phyloP scores from a whole-genome alignment of 768 basidiomycete genomes.

The Suillus plorans region DNA sequence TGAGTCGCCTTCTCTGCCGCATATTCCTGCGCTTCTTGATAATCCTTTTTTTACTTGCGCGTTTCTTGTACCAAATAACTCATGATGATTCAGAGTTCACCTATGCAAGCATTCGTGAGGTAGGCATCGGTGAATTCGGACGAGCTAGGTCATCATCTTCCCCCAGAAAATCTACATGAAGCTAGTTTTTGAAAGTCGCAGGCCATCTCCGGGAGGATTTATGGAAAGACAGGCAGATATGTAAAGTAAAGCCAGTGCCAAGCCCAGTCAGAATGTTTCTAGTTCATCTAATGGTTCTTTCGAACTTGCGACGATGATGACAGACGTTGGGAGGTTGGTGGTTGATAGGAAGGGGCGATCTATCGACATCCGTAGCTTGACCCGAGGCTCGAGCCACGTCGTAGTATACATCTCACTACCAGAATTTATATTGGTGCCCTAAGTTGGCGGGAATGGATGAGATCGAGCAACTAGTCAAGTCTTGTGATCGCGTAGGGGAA shows the following conservation, averaged over 20 bases:
- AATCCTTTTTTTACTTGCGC: background rate
- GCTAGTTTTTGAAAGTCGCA: background rate
- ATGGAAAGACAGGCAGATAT: background rate
- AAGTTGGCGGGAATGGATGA: no score
- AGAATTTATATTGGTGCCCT: no score
- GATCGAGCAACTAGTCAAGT: no score
- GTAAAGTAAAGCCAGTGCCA: background rate
- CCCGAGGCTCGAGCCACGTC: no score
- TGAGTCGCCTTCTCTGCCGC: background rate
- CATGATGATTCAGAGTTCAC: background rate
- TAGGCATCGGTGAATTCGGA: no score
- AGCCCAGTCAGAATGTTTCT: background rate
- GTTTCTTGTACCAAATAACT: background rate
- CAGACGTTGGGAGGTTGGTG: no score
- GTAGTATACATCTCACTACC: no score
- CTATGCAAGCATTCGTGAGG: background rate
- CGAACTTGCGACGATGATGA: background rate
- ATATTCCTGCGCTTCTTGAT: background rate
- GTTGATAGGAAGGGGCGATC: no score
- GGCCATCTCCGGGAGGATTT: no score
- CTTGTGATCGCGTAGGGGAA: no score
- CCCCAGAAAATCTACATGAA: background rate
- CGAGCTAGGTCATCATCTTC: background rate
- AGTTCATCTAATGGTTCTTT: background rate
- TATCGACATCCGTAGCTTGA: no score